Conservation (phyloP, 2,329 filamentous ascomycete species). For the Neofusicoccum umdonicola region DNA sequence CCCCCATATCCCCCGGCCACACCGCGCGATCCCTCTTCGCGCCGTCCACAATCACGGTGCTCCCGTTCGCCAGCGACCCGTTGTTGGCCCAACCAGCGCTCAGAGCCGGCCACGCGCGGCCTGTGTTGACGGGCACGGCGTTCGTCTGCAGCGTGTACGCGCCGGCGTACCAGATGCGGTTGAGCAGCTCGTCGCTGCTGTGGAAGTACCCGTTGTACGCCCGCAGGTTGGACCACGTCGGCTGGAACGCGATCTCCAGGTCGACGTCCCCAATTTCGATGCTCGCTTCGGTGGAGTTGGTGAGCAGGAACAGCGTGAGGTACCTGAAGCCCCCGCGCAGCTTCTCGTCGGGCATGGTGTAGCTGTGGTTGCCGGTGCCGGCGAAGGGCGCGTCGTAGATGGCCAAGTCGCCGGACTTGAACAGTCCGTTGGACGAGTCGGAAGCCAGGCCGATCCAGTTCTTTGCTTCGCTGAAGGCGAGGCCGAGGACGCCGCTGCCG, state of each 20-base stretch:
- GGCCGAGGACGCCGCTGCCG: slow-evolving; percentile 36
- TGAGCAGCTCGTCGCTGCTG: slow-evolving; percentile 33
- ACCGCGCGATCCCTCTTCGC: slow-evolving; percentile 43
- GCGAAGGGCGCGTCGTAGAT: slow-evolving; percentile 44
- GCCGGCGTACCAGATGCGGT: slow-evolving; percentile 50
- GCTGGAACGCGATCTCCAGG: slow-evolving; percentile 49
- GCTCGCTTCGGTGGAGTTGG: slow-evolving; percentile 30
- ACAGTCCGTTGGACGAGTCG: slow-evolving; percentile 43
- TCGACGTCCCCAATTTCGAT: slow-evolving; percentile 39
- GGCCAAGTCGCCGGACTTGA: slow-evolving; percentile 43
- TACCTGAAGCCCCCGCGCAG: slow-evolving; percentile 56
- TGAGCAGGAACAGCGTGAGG: slow-evolving; percentile 48
- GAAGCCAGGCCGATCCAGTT: slow-evolving; percentile 44
- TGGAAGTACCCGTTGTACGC: slow-evolving; percentile 42
- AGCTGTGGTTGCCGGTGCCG: slow-evolving; percentile 33
- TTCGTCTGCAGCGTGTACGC: slow-evolving; percentile 54
- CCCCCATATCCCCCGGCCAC: slow-evolving; percentile 52
- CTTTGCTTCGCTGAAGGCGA: slow-evolving; percentile 44
- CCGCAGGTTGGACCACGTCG: slow-evolving; percentile 47
- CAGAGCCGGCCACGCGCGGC: slow-evolving; percentile 26
- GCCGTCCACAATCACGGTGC: slow-evolving; percentile 40
- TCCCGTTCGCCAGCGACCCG: slow-evolving; percentile 34
- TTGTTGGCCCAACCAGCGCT: slow-evolving; percentile 36
- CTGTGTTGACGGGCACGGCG: slow-evolving; percentile 25
- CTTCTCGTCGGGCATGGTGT: slow-evolving; percentile 44